These are phyloP conservation scores for Helichrysum umbraculigerum DNA, from an alignment of 129 eudicot species.

Conservation along the genomic window DNA sequence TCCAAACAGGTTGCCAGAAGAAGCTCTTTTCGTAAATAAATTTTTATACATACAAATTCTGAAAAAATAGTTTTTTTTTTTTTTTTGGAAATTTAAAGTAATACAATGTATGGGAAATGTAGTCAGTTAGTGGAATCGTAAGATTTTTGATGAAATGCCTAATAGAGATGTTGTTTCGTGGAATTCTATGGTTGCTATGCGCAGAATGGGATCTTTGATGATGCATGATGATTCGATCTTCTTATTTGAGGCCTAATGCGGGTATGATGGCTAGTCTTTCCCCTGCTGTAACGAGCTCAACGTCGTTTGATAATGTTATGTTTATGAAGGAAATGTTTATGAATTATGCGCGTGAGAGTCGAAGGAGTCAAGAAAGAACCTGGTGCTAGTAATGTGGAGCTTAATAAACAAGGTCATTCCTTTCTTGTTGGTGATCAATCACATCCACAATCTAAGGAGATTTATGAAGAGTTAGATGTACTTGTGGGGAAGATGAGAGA, in stretches of 20 bases:
- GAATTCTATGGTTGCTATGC: slow-evolving; percentile 87
- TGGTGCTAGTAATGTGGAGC: slow-evolving; percentile 79
- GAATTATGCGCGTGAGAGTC: slow-evolving; percentile 39
- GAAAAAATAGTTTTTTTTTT: too few species aligned
- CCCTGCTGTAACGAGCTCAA: too few species aligned
- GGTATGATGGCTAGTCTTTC: too few species aligned
- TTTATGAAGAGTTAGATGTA: slow-evolving; percentile 51
- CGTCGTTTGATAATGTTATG: slow-evolving; percentile 48
- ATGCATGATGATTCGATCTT: slow-evolving; percentile 61
- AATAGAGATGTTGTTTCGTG: slow-evolving; percentile 64
- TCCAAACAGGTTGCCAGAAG: too few species aligned
- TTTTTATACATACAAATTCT: too few species aligned
- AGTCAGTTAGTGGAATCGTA: slow-evolving; percentile 44
- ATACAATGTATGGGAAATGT: slow-evolving; percentile 82
- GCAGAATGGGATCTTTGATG: slow-evolving; percentile 58
- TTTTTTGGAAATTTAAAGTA: too few species aligned
- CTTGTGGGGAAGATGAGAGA: slow-evolving; percentile 69
- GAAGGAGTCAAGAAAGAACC: slow-evolving; percentile 76
- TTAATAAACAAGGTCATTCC: slow-evolving; percentile 51
- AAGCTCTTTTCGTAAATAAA: too few species aligned
- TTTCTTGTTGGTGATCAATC: slow-evolving; percentile 77
- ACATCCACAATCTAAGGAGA: slow-evolving; percentile 56
- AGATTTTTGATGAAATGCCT: slow-evolving; percentile 68
- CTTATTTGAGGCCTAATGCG: slow-evolving; percentile 39
- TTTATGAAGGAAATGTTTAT: slow-evolving; percentile 66